phyloP scores from a whole-genome alignment of 345 rosid species.

The Leavenworthia alabamica region DNA sequence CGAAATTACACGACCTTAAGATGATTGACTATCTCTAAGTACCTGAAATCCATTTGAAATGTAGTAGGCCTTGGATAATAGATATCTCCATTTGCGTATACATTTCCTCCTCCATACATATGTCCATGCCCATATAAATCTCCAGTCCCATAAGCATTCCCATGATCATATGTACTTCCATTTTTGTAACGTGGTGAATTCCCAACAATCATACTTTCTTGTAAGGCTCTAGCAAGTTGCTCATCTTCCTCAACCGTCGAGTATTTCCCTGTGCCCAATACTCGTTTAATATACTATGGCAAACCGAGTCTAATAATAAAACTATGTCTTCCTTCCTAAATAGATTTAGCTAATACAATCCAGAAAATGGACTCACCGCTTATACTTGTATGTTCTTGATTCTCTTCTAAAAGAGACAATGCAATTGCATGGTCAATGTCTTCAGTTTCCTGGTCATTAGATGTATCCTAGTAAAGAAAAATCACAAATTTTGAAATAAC shows the following conservation, averaged over 20 bases:
- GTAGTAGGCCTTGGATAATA: constrained; percentile 48
- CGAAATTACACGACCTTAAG: background rate
- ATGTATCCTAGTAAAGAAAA: constrained; percentile 37
- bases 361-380: constrained; percentile 40
- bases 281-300: background rate
- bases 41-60: constrained; percentile 74
- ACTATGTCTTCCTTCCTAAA: background rate
- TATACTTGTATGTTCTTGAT: constrained; percentile 34
- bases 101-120: constrained; percentile 31
- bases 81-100: constrained; percentile 37
- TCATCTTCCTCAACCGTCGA: constrained; percentile 76
- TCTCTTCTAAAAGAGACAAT: constrained; percentile 66
- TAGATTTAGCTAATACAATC: background rate
- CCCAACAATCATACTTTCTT: constrained; percentile 70
- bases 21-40: constrained; percentile 14
- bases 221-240: constrained; percentile 82
- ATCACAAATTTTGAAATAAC: background rate
- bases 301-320: background rate
- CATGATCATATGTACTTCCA: constrained; percentile 29
- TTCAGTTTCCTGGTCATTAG: constrained; percentile 57
- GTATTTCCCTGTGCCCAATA: constrained; percentile 40
- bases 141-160: constrained; percentile 30
- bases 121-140: constrained; percentile 35
- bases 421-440: constrained; percentile 83
- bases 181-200: constrained; percentile 41